Conservation (phyloP, 2,329 filamentous ascomycete genomes). For the Cercospora sesami region DNA sequence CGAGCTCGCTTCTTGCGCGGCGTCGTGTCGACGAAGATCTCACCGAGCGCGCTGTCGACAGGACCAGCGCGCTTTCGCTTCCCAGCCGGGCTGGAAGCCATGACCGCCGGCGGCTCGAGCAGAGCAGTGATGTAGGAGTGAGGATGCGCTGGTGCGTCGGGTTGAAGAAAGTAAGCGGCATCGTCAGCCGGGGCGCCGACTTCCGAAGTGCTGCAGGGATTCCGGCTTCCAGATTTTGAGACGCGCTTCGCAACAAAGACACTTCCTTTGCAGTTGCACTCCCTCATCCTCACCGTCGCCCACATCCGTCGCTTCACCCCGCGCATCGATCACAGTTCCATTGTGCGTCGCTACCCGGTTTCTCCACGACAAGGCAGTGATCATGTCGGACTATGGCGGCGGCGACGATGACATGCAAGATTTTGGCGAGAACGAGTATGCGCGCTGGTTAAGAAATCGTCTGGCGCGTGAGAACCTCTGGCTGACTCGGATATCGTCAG, state of each 20-base stretch:
- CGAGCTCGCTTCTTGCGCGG: conserved; percentile 21
- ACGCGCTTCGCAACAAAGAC: neutral
- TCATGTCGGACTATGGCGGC: conserved; percentile 51
- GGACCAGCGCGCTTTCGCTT: conserved; percentile 21
- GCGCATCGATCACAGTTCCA: neutral
- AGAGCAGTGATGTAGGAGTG: neutral
- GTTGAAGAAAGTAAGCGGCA: neutral
- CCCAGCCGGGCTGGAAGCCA: conserved; percentile 10
- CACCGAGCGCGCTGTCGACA: conserved; percentile 13
- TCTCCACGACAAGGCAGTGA: neutral
- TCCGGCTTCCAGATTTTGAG: neutral
- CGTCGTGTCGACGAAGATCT: conserved; percentile 18
- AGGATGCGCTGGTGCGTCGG: neutral
- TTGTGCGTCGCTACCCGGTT: neutral
- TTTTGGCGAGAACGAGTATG: conserved; percentile 39
- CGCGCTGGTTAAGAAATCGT: neutral
- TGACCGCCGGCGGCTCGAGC: neutral
- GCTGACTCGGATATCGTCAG: conserved; percentile 25
- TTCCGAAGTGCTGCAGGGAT: neutral
- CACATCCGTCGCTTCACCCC: neutral
- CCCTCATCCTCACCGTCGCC: neutral
- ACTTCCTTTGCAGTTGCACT: neutral
- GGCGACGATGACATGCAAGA: conserved; percentile 42
- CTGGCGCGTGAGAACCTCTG: neutral
- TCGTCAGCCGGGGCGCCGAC: neutral